Evolutionary conservation across 2,329 filamentous ascomycete species (phyloP).

Genomic region (Aspergillus thermomutatus): DNA sequence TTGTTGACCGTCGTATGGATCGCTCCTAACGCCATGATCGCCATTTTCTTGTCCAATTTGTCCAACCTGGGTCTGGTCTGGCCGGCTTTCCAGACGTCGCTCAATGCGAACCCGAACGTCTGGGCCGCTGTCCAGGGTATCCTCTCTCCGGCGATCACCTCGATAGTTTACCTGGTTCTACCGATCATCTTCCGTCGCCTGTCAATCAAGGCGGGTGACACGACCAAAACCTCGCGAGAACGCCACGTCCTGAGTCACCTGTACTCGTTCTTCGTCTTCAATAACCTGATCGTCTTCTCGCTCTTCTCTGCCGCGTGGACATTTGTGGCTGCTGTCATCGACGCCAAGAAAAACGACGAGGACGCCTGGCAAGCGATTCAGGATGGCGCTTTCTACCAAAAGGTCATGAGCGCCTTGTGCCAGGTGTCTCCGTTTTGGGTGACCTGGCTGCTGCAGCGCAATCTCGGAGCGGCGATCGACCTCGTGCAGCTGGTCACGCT

Average conservation of each 20-base stretch:
- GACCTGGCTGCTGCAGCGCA: slow-evolving; percentile 86
- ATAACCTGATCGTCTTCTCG: slow-evolving; percentile 93
- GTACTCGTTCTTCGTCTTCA: slow-evolving; percentile 95
- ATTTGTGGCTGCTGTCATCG: slow-evolving; percentile 65
- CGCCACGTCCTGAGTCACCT: slow-evolving; percentile 86
- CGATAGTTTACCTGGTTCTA: slow-evolving; percentile 79
- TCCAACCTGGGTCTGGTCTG: slow-evolving; percentile 76
- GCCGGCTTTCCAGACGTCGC: slow-evolving; percentile 65
- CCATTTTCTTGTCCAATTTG: slow-evolving; percentile 87
- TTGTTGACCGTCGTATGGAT: slow-evolving; percentile 82
- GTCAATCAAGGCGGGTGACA: slow-evolving; percentile 77
- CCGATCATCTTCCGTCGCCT: slow-evolving; percentile 89
- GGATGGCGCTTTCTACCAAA: slow-evolving; percentile 59
- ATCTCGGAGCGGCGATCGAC: slow-evolving; percentile 89
- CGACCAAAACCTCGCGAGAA: slow-evolving; percentile 88
- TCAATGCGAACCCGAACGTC: slow-evolving; percentile 60
- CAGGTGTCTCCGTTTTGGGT: slow-evolving; percentile 88
- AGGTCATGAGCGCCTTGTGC: slow-evolving; percentile 72
- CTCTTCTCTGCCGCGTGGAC: slow-evolving; percentile 80
- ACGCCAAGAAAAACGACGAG: slow-evolving; percentile 53
- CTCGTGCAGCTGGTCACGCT: slow-evolving; percentile 84
- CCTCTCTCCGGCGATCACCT: slow-evolving; percentile 79
- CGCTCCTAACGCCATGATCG: slow-evolving; percentile 88
- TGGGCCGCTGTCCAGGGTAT: slow-evolving; percentile 95
- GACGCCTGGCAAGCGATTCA: slow-evolving; percentile 68